Evolutionary conservation across 2,329 filamentous ascomycete genomes (phyloP).

Genomic region (Exophiala xenobiotica): DNA sequence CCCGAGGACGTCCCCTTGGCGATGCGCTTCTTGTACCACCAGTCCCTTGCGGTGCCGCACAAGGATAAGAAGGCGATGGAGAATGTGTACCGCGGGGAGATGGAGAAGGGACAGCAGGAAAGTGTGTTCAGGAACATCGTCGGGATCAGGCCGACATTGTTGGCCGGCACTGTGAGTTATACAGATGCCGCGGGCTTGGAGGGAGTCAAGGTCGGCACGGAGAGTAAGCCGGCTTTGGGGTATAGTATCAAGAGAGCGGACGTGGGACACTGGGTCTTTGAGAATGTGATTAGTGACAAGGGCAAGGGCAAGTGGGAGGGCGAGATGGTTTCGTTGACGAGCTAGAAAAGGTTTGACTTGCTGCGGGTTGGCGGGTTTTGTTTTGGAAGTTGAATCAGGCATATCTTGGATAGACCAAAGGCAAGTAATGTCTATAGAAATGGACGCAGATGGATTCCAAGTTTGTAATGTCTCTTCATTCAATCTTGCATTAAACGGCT

Average conservation of each 20-base stretch:
- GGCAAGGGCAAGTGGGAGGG: conserved; percentile 25
- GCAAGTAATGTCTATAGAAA: neutral
- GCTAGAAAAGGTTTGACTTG: neutral
- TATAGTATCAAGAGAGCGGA: conserved; percentile 39
- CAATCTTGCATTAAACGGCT: conserved; percentile 2
- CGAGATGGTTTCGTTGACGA: conserved; percentile 31
- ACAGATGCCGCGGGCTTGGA: conserved; percentile 30
- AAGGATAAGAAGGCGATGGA: conserved; percentile 42
- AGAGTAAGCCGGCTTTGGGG: conserved; percentile 33
- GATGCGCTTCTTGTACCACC: conserved; percentile 37
- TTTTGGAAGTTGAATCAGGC: neutral
- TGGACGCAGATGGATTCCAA: neutral
- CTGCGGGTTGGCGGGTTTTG: neutral
- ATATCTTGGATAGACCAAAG: neutral
- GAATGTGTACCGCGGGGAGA: conserved; percentile 32
- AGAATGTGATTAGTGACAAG: conserved; percentile 29
- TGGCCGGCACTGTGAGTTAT: conserved; percentile 30
- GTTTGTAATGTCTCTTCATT: neutral
- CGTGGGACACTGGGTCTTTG: conserved; percentile 39
- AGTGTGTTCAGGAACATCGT: conserved; percentile 29
- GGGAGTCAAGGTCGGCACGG: conserved; percentile 34
- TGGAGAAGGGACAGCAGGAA: conserved; percentile 34
- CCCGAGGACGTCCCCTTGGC: conserved; percentile 33
- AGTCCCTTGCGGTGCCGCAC: conserved; percentile 35
- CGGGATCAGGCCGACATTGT: conserved; percentile 37